phyloP scores from a whole-genome alignment of 2,329 filamentous ascomycete genomes.

The Pseudogymnoascus sp. region DNA sequence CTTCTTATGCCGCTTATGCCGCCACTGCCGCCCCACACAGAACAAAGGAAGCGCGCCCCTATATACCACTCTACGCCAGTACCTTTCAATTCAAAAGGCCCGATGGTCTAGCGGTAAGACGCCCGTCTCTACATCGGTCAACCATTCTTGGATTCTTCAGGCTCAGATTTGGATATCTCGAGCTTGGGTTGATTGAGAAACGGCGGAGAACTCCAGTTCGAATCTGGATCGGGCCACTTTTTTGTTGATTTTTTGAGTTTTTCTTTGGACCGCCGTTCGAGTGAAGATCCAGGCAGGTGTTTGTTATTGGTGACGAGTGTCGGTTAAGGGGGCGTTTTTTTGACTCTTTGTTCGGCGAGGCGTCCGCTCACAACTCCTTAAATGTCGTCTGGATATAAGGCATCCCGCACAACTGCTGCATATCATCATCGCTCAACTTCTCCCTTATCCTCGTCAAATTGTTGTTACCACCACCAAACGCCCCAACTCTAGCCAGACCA shows the following conservation, averaged over 20 bases:
- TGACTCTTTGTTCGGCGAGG: not conserved
- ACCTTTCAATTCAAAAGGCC: not conserved
- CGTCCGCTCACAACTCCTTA: not conserved
- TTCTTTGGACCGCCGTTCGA: not conserved
- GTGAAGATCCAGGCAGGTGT: no score
- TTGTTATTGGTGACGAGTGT: not conserved
- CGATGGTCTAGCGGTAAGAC: constrained; percentile 3
- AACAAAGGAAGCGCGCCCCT: not conserved
- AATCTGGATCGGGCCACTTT: not conserved
- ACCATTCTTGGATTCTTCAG: not conserved
- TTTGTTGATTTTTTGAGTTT: not conserved
- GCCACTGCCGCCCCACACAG: not conserved
- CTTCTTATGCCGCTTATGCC: not conserved
- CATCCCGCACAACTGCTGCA: constrained; percentile 25
- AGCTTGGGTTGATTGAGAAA: not conserved
- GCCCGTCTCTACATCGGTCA: not conserved
- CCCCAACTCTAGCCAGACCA: not conserved
- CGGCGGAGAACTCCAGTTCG: not conserved
- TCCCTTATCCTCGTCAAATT: constrained; percentile 21
- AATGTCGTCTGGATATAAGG: not conserved
- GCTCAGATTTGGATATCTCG: not conserved
- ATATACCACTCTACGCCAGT: not conserved
- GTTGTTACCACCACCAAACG: constrained; percentile 6
- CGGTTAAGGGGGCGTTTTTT: not conserved
- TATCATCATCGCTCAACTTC: constrained; percentile 22